Evolutionary conservation across 495 filamentous ascomycete species (phyloP), one percentile per base, ranked within the genome.

Genomic region (Aspergillus wentii): DNA sequence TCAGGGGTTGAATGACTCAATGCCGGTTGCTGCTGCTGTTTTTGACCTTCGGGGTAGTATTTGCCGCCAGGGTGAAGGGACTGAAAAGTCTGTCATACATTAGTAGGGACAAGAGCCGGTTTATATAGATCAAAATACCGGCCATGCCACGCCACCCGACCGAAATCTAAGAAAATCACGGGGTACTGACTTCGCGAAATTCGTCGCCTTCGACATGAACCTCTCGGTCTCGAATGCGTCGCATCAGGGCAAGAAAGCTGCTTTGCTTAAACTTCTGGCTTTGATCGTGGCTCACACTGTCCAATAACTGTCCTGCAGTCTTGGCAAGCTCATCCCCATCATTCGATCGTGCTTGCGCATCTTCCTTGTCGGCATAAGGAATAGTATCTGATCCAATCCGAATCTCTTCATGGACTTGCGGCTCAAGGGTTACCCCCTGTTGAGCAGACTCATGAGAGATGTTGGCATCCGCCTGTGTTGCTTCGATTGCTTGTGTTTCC

Each of bases 171-270:
- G 52, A 54, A 43, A 50, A 49, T 59, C 54, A 66, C 54, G 60
- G 54, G 53, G 54, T 64, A 74, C 70, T 72, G 58, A 76, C 72
- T 71, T 75, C 68, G 46, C 68, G 62, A 49, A 76, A 69, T 42
- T 74, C 66, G 37, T 75, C 67, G 20, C 72, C 73, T 43, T 75
- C 60, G 35, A 76, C 58, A 40, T 70, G 61, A 15, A 75, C 72
- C 49, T 75, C 71, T 17, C 62, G 66, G 52, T 76, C 73, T 30
- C 73, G 64, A 42, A 76, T 65, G 35, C 72, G 69, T 19, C 84
- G 77, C 86, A 92, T 90, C 46, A 92, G 58, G 7, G 74, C 73
- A 13, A 90, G 68, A 49, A 92, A 92, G 38, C 76, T 78, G 57
- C 85, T 88, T 49, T 88, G 72, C 50, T 82, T 75, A 52, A 90